Percentiles rank a stretch among this genome's conserved stretches.
phyloP scores from a whole-genome alignment of 148 eudicot species.

The Hydrangea macrophylla region DNA sequence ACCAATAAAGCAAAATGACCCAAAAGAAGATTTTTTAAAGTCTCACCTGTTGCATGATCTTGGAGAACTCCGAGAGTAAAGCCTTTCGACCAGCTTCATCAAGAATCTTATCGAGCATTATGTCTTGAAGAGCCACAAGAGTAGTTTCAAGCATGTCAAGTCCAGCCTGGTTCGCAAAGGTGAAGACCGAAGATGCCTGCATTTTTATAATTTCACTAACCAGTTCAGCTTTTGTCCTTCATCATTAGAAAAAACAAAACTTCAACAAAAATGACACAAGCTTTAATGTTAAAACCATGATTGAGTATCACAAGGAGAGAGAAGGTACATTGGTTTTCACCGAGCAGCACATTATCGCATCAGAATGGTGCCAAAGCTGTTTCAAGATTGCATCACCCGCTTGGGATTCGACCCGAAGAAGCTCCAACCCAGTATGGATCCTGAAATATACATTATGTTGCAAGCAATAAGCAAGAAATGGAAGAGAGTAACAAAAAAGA shows the following conservation, averaged over 20 bases:
- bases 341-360: slow-evolving; percentile 65
- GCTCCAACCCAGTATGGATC: slow-evolving; percentile 45
- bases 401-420: slow-evolving; percentile 28
- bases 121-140: slow-evolving; percentile 58
- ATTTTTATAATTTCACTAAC: background rate
- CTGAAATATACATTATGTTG: slow-evolving; percentile 22
- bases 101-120: slow-evolving; percentile 54
- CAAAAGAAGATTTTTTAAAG: too few species aligned
- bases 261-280: too few species aligned
- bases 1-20: background rate
- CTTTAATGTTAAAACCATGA: too few species aligned
- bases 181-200: slow-evolving; percentile 58
- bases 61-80: slow-evolving; percentile 46
- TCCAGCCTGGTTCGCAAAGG: slow-evolving; percentile 65
- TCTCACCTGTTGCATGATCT: slow-evolving; percentile 58
- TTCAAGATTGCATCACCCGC: slow-evolving; percentile 42
- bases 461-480: slow-evolving; percentile 2
- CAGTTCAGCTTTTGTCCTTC: background rate
- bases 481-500: background rate
- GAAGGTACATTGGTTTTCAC: slow-evolving; percentile 35
- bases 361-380: slow-evolving; percentile 58
- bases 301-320: too few species aligned
- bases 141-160: slow-evolving; percentile 73
- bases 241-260: background rate
- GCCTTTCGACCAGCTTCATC: slow-evolving; percentile 55